phyloP scores from a whole-genome alignment of 306 rosid species.

The Cicer bijugum region DNA sequence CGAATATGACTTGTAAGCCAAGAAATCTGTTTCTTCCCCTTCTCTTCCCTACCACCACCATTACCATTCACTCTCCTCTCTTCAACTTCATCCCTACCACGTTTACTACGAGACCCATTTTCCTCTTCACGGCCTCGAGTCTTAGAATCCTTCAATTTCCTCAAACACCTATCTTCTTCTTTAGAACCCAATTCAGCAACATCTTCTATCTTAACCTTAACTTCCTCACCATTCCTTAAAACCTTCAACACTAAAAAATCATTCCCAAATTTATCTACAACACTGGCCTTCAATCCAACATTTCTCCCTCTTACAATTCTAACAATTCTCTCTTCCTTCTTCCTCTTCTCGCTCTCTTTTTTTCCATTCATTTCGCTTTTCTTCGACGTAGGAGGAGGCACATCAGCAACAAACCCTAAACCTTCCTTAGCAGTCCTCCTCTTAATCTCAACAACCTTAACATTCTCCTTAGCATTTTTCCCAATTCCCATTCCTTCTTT shows the following conservation, averaged over 20 bases:
- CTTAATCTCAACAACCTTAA: slow-evolving; percentile 57
- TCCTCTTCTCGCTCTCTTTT: slow-evolving; percentile 4
- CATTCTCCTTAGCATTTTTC: slow-evolving; percentile 70
- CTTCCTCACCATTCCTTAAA: slow-evolving; percentile 46
- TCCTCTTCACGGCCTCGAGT: slow-evolving; percentile 28
- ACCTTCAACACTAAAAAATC: slow-evolving; percentile 56
- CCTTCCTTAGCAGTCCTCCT: slow-evolving; percentile 69
- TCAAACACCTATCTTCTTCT: slow-evolving; percentile 71
- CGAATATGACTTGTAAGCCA: slow-evolving; percentile 90
- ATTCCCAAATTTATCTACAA: slow-evolving; percentile 50
- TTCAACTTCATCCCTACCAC: slow-evolving; percentile 32
- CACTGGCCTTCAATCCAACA: slow-evolving; percentile 62
- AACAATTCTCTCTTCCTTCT: slow-evolving; percentile 46
- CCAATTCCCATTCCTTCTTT: slow-evolving; percentile 82
- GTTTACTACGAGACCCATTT: slow-evolving; percentile 41
- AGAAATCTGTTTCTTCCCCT: slow-evolving; percentile 43
- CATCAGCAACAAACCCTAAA: slow-evolving; percentile 65
- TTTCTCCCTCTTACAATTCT: slow-evolving; percentile 66
- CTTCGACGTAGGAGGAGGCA: slow-evolving; percentile 17
- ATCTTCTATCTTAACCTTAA: slow-evolving; percentile 52
- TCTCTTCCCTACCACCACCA: slow-evolving; percentile 40
- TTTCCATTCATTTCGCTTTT: slow-evolving; percentile 15
- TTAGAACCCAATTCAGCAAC: slow-evolving; percentile 64
- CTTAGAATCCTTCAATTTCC: slow-evolving; percentile 60
- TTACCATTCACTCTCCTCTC: slow-evolving; percentile 15